Percentiles rank a stretch among this genome's conserved stretches.
Conservation (phyloP, 305 asterid species). For the Fraxinus greggii region DNA sequence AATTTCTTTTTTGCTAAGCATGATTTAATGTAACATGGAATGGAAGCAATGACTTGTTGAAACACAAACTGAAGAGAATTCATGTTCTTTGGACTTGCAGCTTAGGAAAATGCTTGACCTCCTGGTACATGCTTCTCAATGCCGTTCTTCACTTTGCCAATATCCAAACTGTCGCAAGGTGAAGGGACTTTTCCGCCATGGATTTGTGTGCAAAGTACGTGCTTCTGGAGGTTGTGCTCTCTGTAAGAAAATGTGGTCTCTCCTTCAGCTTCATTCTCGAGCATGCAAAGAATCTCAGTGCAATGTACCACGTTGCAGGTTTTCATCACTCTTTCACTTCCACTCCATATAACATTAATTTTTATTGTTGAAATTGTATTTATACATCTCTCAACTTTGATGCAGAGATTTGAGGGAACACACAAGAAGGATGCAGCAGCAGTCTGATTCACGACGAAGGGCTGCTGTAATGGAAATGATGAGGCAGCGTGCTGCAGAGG, state of each 20-base stretch:
- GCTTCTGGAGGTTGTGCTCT: conserved; percentile 87
- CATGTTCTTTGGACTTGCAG: conserved; percentile 45
- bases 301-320: conserved; percentile 98
- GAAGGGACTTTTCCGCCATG: conserved; percentile 97
- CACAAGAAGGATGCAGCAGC: conserved; percentile 81
- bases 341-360: neutral
- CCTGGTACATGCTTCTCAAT: conserved; percentile 93
- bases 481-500: conserved; percentile 97
- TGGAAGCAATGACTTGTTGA: conserved; percentile 15
- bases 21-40: neutral
- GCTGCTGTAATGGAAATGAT: conserved; percentile 98
- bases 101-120: conserved; percentile 95
- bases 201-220: conserved; percentile 71
- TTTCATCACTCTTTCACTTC: neutral
- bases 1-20: neutral
- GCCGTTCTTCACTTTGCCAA: conserved; percentile 67
- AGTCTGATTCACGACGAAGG: conserved; percentile 87
- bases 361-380: neutral
- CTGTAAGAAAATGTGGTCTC: conserved; percentile 98
- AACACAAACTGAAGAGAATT: conserved; percentile 23
- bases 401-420: conserved; percentile 87
- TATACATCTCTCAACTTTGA: neutral
- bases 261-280: conserved; percentile 95
- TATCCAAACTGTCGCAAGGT: conserved; percentile 95
- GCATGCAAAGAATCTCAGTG: conserved; percentile 89